Percentiles rank a stretch among this genome's conserved stretches.
Evolutionary conservation across 2,329 filamentous ascomycete species (phyloP).

Genomic region (Arthrobotrys sphaeroides): DNA sequence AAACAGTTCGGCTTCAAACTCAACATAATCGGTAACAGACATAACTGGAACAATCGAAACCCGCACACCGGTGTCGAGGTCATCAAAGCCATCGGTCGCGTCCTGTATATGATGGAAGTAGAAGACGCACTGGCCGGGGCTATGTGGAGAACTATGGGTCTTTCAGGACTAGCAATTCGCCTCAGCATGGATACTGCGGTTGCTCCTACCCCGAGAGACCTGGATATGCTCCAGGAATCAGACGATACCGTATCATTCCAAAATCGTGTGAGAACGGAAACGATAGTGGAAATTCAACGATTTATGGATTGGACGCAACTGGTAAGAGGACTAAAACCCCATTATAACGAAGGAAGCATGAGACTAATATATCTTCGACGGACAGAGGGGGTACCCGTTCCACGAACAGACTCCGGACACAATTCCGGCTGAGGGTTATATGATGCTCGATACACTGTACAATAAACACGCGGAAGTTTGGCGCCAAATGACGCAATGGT

Average conservation of each 20-base stretch:
- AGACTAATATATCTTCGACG: no score
- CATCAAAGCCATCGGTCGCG: slow-evolving; percentile 23
- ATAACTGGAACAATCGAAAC: slow-evolving; percentile 26
- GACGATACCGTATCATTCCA: not conserved
- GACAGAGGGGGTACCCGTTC: slow-evolving; percentile 33
- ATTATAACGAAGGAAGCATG: no score
- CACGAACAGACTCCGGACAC: not conserved
- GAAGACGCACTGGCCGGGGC: slow-evolving; percentile 12
- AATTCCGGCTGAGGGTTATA: slow-evolving; percentile 18
- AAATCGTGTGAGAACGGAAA: slow-evolving; percentile 35
- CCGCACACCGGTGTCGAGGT: slow-evolving; percentile 41
- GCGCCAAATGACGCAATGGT: slow-evolving; percentile 3
- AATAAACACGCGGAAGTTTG: slow-evolving; percentile 11
- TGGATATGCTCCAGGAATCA: not conserved
- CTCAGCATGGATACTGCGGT: not conserved
- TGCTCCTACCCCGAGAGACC: not conserved
- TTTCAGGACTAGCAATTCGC: not conserved
- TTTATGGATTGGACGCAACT: slow-evolving; percentile 23
- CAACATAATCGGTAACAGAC: slow-evolving; percentile 1
- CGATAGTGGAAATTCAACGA: slow-evolving; percentile 21
- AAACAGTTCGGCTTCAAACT: slow-evolving; percentile 2
- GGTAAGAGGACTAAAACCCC: not conserved
- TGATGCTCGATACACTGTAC: not conserved
- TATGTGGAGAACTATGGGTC: not conserved
- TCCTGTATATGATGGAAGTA: slow-evolving; percentile 20